Conservation (phyloP, 2,329 filamentous ascomycete species). For the Clarireedia monteithiana region DNA sequence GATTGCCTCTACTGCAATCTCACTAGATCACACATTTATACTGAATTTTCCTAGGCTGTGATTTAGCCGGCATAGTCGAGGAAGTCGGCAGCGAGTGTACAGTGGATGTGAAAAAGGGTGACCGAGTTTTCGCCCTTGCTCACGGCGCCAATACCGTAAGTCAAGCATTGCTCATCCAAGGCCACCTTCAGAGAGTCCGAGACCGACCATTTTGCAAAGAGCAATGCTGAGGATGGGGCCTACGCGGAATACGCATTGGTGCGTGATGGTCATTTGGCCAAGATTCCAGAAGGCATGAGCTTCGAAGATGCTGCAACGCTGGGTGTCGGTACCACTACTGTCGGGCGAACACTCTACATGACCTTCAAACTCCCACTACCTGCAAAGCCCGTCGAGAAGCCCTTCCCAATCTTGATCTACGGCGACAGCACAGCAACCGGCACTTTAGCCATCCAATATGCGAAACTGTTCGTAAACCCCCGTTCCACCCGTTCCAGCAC, state of each 20-base stretch:
- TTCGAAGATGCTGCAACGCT: constrained; percentile 37
- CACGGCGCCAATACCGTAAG: neutral
- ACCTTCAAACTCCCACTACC: constrained; percentile 2
- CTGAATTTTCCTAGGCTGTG: neutral
- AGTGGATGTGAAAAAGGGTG: neutral
- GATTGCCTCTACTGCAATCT: neutral
- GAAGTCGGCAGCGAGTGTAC: constrained; percentile 8
- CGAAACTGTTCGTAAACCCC: constrained; percentile 27
- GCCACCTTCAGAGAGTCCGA: neutral
- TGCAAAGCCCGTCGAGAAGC: neutral
- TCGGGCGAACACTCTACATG: constrained; percentile 9
- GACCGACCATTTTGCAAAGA: neutral
- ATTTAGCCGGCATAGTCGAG: constrained; percentile 10
- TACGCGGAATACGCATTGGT: constrained; percentile 21
- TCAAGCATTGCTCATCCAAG: neutral
- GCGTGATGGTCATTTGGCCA: constrained; percentile 34
- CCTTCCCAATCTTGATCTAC: constrained; percentile 27
- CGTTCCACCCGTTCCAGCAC: neutral
- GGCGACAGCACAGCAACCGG: constrained; percentile 24
- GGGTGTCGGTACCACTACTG: constrained; percentile 11
- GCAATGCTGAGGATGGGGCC: constrained; percentile 13
- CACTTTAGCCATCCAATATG: constrained; percentile 29
- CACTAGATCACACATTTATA: neutral
- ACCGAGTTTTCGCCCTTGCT: neutral
- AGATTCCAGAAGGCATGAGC: constrained; percentile 36